Base-by-base conservation (phyloP, 2,329 filamentous ascomycete species). In the Monilinia aucupariae region DNA sequence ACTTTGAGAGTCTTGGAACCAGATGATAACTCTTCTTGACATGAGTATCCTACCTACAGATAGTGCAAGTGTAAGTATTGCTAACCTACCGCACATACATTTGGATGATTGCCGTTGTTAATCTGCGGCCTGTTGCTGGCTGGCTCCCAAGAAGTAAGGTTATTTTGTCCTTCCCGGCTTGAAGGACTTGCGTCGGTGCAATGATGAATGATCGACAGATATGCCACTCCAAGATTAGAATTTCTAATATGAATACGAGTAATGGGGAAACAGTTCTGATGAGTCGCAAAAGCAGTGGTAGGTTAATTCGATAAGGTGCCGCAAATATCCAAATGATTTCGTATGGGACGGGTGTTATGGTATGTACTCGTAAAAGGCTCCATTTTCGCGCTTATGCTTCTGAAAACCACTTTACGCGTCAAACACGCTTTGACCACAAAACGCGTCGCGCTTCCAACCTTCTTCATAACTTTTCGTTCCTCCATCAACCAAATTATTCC, bases 371-470 rank as follows among this genome's bases (percentile, higher is more conserved):
- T n/a, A n/a, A n/a, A n/a, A n/a, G n/a, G n/a, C n/a, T n/a, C n/a
- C n/a, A 22, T 55, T 39, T 43, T n/a, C n/a, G 39, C 25, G 32
- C 63, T 30, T 48, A 30, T 47, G 27, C 51, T 45, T 50, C 30
- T 43, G 48, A 53, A 64, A 67, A 65, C 47, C 69, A 72, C 68
- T 73, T 67, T 70, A 72, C 71, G 67, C 71, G 70, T 67, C 34
- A 39, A 66, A 65, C 54, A 50, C 66, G 67, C 64, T 66, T 63
- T 61, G 59, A 59, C 30, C 17, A 5, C 20, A 60, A 63, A 22
- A 25, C 32, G 22, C 32, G 43, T 61, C 65, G 66, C 66, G 66
- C 65, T 68, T 15, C 12, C 4, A 43, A 7, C 17, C 9, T 65
- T 66, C 68, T 60, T 66, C 41, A 55, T 30, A 62, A 60, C 39